Evolutionary conservation across 257 asterid genomes (phyloP), one percentile per base, ranked within the genome.

Genomic region (Agastache rugosa): DNA sequence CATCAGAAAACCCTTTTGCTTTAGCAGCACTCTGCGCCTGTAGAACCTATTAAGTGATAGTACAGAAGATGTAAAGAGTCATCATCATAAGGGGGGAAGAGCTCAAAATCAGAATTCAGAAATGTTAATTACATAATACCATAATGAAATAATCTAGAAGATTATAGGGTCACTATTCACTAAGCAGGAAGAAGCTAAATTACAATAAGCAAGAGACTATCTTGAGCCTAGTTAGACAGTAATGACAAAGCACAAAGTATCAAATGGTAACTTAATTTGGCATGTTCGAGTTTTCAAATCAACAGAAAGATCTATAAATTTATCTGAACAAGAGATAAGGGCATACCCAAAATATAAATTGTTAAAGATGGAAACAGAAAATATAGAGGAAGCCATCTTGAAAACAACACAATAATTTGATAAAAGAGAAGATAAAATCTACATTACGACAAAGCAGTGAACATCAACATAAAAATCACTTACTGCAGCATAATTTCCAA

Each of bases 401-500:
- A 31, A 27, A n/a, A 16, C 16, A 39, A 42, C 15, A 16, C 2
- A 15, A 27, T 19, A 53, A 50, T 41, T 16, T 27, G 14, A 48
- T 15, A 4, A 16, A 48, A 22, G 63, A 42, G 70, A 15, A 45
- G 69, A 72, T 34, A 63, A 34, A 15, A 75, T 23, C 54, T 47
- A 29, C 31, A 68, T 20, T 45, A 55, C 22, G 41, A 68, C 27
- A 47, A 1, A 59, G 42, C 16, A 45, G 11, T 58, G 44, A 60
- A 31, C 27, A 79, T 41, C 15, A 29, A 48, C 6, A 48, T 8
- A 74, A 42, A 6, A 76, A 44, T 63, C 69, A 82, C 96, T 79
- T 78, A 90, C 99, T 37, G 91, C 93, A 75, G 98, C 99, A 85
- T 95, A 95, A 75, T 95, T 95, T 76, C 99, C 99, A 42, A 95